Evolutionary conservation across 371 early-diverging fungal species (phyloP).

Genomic region (Mortierella sp.): DNA sequence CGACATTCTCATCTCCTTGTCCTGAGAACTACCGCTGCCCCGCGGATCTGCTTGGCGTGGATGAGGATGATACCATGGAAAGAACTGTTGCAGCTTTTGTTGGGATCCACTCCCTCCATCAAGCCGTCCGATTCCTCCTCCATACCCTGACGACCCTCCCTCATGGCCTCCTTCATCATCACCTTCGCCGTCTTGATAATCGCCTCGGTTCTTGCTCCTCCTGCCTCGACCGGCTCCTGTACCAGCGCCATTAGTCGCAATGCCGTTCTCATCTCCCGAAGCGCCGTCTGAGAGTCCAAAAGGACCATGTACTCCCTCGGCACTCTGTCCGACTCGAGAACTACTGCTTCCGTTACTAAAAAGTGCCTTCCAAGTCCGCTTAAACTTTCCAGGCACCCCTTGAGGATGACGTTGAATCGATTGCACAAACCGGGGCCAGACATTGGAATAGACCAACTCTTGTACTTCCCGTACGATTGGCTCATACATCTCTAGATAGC

Average conservation of each 20-base stretch:
- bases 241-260: neutral
- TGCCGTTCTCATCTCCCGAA: conserved; percentile 1
- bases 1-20: neutral
- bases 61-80: neutral
- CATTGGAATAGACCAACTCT: conserved; percentile 44
- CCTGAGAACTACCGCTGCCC: neutral
- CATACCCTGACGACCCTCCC: neutral
- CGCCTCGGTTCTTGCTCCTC: neutral
- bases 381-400: conserved; percentile 19
- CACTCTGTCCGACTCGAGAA: no score
- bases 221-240: neutral
- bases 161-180: neutral
- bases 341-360: conserved; percentile 11
- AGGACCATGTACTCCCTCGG: neutral
- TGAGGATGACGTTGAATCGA: conserved; percentile 31
- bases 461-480: conserved; percentile 35
- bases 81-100: no score
- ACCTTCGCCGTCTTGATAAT: neutral
- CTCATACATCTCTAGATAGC: conserved; percentile 50
- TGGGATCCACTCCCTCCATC: no score
- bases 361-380: conserved; percentile 18
- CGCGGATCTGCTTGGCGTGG: neutral
- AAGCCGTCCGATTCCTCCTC: neutral
- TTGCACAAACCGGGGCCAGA: conserved; percentile 45
- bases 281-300: neutral